Conservation (phyloP, 768 basidiomycete species). For the Auricularia auricula-judae region DNA sequence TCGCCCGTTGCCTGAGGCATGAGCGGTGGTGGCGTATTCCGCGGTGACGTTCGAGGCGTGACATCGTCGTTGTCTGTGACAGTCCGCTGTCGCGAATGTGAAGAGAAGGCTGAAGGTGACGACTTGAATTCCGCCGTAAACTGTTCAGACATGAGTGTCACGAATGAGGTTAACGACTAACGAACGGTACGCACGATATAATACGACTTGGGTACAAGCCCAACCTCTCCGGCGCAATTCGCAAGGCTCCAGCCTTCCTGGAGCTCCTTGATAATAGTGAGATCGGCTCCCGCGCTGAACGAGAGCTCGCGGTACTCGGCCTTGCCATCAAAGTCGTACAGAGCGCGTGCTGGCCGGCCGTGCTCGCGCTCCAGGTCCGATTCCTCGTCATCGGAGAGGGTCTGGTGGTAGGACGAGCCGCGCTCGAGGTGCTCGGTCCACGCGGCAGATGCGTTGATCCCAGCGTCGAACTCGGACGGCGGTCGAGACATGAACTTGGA, state of each 20-base stretch:
- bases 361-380: constrained; percentile 22
- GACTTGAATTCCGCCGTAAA: constrained; percentile 50
- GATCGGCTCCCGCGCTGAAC: constrained; percentile 56
- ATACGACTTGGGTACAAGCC: constrained; percentile 58
- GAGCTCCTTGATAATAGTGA: constrained; percentile 60
- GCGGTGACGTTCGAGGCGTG: not conserved
- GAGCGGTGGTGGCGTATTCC: constrained; percentile 26
- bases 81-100: not conserved
- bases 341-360: constrained; percentile 48
- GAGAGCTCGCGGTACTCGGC: constrained; percentile 61
- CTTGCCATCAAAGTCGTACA: constrained; percentile 69
- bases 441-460: constrained; percentile 65
- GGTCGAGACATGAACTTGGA: not conserved
- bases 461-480: constrained; percentile 51
- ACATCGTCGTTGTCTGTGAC: not conserved
- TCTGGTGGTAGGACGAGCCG: not conserved
- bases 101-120: constrained; percentile 23
- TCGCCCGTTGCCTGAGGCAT: constrained; percentile 63
- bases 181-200: constrained; percentile 46
- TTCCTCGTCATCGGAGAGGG: constrained; percentile 30
- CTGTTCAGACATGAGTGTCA: constrained; percentile 22
- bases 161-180: too few species aligned
- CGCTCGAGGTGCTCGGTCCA: constrained; percentile 58
- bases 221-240: constrained; percentile 42
- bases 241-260: constrained; percentile 79